Evolutionary conservation across 805 yeast genomes (phyloP).

Genomic region (Sungouiozyma ichnusensis): DNA sequence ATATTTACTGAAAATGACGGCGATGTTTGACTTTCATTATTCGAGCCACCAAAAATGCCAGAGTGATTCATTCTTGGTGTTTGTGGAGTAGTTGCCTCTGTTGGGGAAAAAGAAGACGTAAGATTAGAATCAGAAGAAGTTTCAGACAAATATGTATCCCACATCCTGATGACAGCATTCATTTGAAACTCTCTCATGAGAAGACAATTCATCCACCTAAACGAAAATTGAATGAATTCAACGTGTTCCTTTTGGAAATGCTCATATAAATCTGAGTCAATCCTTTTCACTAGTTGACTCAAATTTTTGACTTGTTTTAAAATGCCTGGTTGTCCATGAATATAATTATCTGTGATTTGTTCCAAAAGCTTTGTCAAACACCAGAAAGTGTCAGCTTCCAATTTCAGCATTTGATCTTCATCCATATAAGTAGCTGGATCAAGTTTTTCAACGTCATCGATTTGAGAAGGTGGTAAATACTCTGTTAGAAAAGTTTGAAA

Average conservation of each 20-base stretch:
- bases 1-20: background rate
- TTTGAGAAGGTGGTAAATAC: conserved; percentile 38
- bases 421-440: conserved; percentile 54
- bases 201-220: conserved; percentile 98
- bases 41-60: background rate
- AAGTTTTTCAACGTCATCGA: conserved; percentile 41
- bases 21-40: background rate
- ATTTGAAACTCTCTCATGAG: conserved; percentile 87
- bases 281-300: conserved; percentile 64
- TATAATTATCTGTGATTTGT: conserved; percentile 92
- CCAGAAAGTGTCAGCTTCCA: conserved; percentile 97
- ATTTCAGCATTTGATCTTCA: conserved; percentile 46
- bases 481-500: conserved; percentile 73
- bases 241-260: conserved; percentile 76
- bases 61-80: conserved; percentile 12
- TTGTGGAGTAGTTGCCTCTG: conserved; percentile 11
- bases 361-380: conserved; percentile 84
- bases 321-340: conserved; percentile 97
- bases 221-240: conserved; percentile 92
- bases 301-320: conserved; percentile 80
- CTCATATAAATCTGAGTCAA: conserved; percentile 59
- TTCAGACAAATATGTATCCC: conserved; percentile 89
- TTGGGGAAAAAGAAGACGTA: conserved; percentile 6
- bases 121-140: conserved; percentile 31
- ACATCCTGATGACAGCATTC: conserved; percentile 76